Evolutionary conservation across 2,329 filamentous ascomycete genomes (phyloP).

Genomic region (Sclerotinia glacialis): DNA sequence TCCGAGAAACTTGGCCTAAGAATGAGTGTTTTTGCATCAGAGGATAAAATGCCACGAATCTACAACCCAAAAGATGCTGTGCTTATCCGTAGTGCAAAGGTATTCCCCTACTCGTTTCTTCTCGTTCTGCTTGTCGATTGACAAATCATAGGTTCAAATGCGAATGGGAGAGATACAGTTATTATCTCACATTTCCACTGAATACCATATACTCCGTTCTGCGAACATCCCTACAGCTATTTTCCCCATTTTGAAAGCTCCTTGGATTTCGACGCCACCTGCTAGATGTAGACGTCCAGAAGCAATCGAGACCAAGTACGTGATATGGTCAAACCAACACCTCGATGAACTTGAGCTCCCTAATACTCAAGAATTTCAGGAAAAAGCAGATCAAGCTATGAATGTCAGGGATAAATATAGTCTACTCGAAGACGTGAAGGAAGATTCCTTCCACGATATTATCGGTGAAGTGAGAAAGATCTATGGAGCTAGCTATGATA

Average conservation of each 20-base stretch:
- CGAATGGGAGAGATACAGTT: constrained; percentile 43
- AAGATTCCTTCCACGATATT: constrained; percentile 61
- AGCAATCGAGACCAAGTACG: constrained; percentile 41
- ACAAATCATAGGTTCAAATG: constrained; percentile 44
- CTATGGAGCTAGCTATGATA: constrained; percentile 47
- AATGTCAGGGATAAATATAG: constrained; percentile 57
- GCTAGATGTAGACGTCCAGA: constrained; percentile 24
- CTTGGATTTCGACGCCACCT: constrained; percentile 29
- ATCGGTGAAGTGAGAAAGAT: constrained; percentile 67
- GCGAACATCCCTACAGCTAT: constrained; percentile 41
- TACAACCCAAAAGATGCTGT: constrained; percentile 60
- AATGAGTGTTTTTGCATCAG: constrained; percentile 59
- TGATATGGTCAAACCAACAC: constrained; percentile 49
- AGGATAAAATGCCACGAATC: constrained; percentile 49
- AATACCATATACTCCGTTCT: constrained; percentile 47
- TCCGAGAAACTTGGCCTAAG: constrained; percentile 42
- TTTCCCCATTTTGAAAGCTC: not conserved
- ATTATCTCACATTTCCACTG: constrained; percentile 45
- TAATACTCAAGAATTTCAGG: constrained; percentile 45
- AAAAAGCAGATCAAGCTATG: constrained; percentile 42
- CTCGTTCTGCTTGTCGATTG: not conserved
- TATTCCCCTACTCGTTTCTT: constrained; percentile 29
- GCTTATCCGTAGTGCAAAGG: constrained; percentile 55
- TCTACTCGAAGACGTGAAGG: constrained; percentile 60
- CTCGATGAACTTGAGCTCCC: constrained; percentile 48